phyloP scores from a whole-genome alignment of 2,329 filamentous ascomycete genomes.

The Ophiostoma himal-ulmi region DNA sequence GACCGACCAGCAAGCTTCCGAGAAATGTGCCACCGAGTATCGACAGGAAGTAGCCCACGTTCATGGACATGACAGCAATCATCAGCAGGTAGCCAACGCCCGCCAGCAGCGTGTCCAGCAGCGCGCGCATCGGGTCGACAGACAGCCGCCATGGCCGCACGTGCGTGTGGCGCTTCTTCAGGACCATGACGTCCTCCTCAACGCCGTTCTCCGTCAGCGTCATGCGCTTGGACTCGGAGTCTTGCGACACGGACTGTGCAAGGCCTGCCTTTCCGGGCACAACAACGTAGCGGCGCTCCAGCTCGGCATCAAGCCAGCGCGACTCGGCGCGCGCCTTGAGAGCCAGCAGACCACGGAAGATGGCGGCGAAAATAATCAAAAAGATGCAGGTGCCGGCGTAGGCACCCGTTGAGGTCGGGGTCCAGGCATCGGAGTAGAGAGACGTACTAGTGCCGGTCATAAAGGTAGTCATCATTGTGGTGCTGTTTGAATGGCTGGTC shows the following conservation, averaged over 20 bases:
- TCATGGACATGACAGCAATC: conserved; percentile 84
- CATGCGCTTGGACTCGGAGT: conserved; percentile 58
- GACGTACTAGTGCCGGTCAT: conserved; percentile 47
- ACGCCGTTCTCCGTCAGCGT: conserved; percentile 65
- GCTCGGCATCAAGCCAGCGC: conserved; percentile 64
- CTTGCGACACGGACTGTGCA: conserved; percentile 52
- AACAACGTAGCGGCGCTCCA: conserved; percentile 69
- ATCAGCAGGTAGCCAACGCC: conserved; percentile 86
- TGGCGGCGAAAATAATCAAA: conserved; percentile 66
- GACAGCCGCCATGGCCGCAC: conserved; percentile 72
- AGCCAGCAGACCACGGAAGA: conserved; percentile 67
- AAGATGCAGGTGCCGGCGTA: conserved; percentile 94
- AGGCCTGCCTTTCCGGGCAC: conserved; percentile 59
- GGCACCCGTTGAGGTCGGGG: conserved; percentile 59
- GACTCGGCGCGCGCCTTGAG: conserved; percentile 58
- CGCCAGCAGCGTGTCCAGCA: conserved; percentile 64
- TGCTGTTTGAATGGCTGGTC: conserved; percentile 20
- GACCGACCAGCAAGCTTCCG: conserved; percentile 75
- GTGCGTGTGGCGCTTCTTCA: conserved; percentile 50
- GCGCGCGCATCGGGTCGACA: conserved; percentile 68
- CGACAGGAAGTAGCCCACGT: conserved; percentile 72
- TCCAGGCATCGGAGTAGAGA: conserved; percentile 63
- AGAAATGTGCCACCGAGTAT: conserved; percentile 71
- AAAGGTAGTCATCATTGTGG: conserved; percentile 43
- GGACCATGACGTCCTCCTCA: conserved; percentile 72